Evolutionary conservation across 208 protist species (phyloP).

Genomic region (Jaenimonas drosophilae): DNA sequence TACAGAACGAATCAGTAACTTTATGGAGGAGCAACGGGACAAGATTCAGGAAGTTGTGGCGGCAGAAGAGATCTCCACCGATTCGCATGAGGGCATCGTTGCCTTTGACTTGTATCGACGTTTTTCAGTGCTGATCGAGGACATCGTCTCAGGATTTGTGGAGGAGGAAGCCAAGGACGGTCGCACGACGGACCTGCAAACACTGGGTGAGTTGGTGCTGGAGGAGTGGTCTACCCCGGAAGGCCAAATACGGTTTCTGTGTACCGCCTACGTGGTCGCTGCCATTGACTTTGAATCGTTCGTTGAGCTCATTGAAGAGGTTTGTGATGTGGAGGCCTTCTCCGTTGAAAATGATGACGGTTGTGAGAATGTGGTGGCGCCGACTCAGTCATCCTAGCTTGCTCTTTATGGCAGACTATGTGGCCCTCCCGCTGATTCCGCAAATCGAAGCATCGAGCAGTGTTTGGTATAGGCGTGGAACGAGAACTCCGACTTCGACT

Average conservation of each 20-base stretch:
- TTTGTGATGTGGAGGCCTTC: conserved; percentile 35
- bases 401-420: too few relatives aligned
- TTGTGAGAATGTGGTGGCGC: background rate
- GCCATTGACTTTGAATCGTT: conserved; percentile 67
- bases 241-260: conserved; percentile 28
- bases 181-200: conserved; percentile 7
- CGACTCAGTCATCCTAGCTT: too few relatives aligned
- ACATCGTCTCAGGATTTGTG: conserved; percentile 38
- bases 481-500: background rate
- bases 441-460: too few relatives aligned
- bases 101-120: conserved; percentile 43
- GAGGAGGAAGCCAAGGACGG: conserved; percentile 6
- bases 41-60: too few relatives aligned
- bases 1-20: too few relatives aligned
- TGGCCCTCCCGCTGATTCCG: too few relatives aligned
- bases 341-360: conserved; percentile 13
- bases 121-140: conserved; percentile 43
- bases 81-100: conserved; percentile 35
- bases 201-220: conserved; percentile 35
- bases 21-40: background rate
- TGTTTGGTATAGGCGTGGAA: too few relatives aligned
- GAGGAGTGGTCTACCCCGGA: conserved; percentile 25
- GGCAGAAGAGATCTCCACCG: conserved; percentile 13
- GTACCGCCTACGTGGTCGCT: conserved; percentile 60
- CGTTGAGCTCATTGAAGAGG: conserved; percentile 44